A percentile compares a stretch with the other conserved stretches of the same genome.
Conservation (phyloP, 2,329 filamentous ascomycete species). For the Penicillium sp. region DNA sequence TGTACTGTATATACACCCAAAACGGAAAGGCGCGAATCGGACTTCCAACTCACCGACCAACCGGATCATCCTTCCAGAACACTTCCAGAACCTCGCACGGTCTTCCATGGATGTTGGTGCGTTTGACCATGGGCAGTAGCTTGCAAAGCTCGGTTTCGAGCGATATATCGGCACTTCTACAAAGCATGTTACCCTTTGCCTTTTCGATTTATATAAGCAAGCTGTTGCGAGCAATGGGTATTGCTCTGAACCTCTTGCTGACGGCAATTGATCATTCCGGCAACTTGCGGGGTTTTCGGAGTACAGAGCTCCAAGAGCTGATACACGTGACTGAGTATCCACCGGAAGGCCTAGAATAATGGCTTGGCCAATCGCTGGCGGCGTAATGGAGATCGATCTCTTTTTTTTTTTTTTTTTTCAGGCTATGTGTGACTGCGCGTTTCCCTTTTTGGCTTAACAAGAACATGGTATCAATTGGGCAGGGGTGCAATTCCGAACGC, state of each 20-base stretch:
- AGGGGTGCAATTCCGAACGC: conserved; percentile 1
- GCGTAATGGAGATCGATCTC: neutral
- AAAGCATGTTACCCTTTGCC: neutral
- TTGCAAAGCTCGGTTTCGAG: conserved; percentile 2
- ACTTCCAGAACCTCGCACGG: conserved; percentile 18
- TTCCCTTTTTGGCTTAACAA: neutral
- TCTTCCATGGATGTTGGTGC: conserved; percentile 8
- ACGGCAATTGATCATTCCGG: neutral
- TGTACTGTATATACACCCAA: neutral
- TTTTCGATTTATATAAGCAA: neutral
- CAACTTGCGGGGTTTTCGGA: conserved; percentile 13
- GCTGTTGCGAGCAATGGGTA: neutral
- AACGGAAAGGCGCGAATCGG: conserved; percentile 6
- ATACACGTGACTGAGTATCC: conserved; percentile 3
- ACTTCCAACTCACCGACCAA: conserved; percentile 8
- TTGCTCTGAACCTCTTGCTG: neutral
- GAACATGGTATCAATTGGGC: neutral
- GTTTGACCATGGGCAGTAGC: conserved; percentile 18
- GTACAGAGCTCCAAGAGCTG: conserved; percentile 6
- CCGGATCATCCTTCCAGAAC: conserved; percentile 26
- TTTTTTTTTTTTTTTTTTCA: neutral
- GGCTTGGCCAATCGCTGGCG: neutral
- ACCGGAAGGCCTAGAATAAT: conserved; percentile 8
- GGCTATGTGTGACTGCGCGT: neutral
- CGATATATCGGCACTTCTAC: conserved; percentile 7